phyloP scores from a whole-genome alignment of 495 filamentous ascomycete species.

The Penicillium paxilli region DNA sequence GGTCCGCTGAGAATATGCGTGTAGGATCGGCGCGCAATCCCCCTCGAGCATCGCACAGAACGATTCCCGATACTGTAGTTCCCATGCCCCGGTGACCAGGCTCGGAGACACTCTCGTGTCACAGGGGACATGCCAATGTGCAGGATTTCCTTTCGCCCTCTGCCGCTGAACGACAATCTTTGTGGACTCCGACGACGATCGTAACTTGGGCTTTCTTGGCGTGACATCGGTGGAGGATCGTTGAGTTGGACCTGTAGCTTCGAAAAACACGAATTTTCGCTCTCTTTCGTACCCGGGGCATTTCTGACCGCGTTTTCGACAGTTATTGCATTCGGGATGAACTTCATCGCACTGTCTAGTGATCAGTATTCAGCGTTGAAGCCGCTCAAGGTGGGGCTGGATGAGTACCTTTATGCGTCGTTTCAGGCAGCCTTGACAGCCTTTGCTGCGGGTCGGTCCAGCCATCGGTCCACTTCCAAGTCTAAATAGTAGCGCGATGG shows the following conservation, averaged over 20 bases:
- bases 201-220: not conserved
- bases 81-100: not conserved
- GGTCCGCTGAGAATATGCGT: not conserved
- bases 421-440: slow-evolving; percentile 38
- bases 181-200: slow-evolving; percentile 4
- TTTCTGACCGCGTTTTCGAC: not conserved
- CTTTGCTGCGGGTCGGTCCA: slow-evolving; percentile 37
- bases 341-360: not conserved
- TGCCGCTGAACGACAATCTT: not conserved
- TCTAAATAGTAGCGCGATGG: not conserved
- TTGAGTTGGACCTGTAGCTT: not conserved
- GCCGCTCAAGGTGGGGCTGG: not conserved
- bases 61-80: not conserved
- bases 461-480: slow-evolving; percentile 29
- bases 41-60: slow-evolving; percentile 26
- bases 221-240: not conserved
- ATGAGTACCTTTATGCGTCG: slow-evolving; percentile 20
- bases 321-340: not conserved
- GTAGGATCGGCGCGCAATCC: not conserved
- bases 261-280: no score
- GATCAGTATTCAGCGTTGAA: not conserved
- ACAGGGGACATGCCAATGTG: not conserved
- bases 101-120: not conserved
- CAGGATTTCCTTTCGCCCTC: not conserved
- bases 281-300: not conserved